Conservation (phyloP, 176 grass and related monocot species). For the Dactylis glomerata region DNA sequence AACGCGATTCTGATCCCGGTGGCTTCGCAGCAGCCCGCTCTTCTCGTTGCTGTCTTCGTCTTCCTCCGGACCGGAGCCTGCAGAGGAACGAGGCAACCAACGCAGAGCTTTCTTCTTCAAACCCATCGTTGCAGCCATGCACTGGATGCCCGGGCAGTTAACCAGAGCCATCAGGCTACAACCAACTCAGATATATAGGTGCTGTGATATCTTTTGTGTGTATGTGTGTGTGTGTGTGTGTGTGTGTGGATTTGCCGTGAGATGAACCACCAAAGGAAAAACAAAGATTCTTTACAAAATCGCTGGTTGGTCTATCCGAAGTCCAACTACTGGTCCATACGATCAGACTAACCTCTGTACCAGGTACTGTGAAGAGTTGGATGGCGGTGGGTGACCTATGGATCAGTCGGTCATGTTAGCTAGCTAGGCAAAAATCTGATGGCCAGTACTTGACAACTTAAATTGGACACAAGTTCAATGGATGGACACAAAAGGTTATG, state of each 20-base stretch:
- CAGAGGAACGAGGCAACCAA: conserved; percentile 37
- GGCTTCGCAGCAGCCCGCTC: conserved; percentile 57
- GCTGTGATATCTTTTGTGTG: too few species aligned
- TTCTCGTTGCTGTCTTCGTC: conserved; percentile 50
- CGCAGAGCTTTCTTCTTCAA: conserved; percentile 51
- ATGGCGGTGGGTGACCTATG: neutral
- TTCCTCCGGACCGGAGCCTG: conserved; percentile 20
- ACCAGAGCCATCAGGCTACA: neutral
- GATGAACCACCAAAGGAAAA: conserved; percentile 28
- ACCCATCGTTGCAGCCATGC: conserved; percentile 32
- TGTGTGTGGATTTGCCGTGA: neutral
- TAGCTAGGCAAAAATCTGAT: neutral
- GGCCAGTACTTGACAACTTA: too few species aligned
- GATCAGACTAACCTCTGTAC: neutral
- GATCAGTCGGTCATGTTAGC: neutral
- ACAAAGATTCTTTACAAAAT: neutral
- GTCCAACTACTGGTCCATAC: conserved; percentile 10
- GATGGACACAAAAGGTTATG: neutral
- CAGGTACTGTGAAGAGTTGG: neutral
- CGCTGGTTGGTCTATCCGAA: conserved; percentile 24
- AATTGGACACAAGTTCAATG: neutral
- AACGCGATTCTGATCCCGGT: conserved; percentile 62
- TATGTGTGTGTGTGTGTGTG: too few species aligned
- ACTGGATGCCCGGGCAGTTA: neutral
- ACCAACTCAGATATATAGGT: neutral